phyloP scores from a whole-genome alignment of 495 filamentous ascomycete species.

The Ramalina intermedia region DNA sequence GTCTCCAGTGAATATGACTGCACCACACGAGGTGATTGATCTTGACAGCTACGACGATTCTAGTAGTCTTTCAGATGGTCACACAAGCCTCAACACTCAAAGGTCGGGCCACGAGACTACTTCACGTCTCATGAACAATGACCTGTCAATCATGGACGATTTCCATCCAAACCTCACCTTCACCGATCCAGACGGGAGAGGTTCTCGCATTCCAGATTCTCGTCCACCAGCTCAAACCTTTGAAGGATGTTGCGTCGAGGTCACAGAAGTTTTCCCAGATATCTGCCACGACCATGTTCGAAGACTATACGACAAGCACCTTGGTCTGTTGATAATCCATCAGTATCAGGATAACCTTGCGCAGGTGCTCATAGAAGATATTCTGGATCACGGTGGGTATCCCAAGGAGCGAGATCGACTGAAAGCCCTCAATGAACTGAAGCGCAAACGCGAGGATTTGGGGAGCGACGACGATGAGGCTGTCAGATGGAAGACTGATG shows the following conservation, averaged over 20 bases:
- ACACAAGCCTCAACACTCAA: no score
- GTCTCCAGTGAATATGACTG: no score
- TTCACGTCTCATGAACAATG: no score
- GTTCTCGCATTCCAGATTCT: no score
- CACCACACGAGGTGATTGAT: no score
- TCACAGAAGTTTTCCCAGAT: constrained; percentile 36
- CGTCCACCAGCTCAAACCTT: not conserved
- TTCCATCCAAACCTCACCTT: no score
- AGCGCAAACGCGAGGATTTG: constrained; percentile 25
- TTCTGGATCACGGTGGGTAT: constrained; percentile 28
- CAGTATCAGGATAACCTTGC: constrained; percentile 6
- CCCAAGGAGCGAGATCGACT: constrained; percentile 28
- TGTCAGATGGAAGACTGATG: constrained; percentile 20
- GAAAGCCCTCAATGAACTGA: constrained; percentile 17
- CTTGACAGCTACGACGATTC: no score
- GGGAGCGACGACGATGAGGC: constrained; percentile 24
- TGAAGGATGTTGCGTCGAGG: constrained; percentile 25
- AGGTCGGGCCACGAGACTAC: no score
- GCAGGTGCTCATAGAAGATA: constrained; percentile 25
- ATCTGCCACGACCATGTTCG: constrained; percentile 30
- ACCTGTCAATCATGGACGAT: no score
- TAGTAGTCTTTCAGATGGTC: no score
- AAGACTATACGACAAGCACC: constrained; percentile 21
- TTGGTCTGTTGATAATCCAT: not conserved
- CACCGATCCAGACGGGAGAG: no score